Conservation (phyloP, 192 early-diverging fungal genomes). For the Podila clonocystis region DNA sequence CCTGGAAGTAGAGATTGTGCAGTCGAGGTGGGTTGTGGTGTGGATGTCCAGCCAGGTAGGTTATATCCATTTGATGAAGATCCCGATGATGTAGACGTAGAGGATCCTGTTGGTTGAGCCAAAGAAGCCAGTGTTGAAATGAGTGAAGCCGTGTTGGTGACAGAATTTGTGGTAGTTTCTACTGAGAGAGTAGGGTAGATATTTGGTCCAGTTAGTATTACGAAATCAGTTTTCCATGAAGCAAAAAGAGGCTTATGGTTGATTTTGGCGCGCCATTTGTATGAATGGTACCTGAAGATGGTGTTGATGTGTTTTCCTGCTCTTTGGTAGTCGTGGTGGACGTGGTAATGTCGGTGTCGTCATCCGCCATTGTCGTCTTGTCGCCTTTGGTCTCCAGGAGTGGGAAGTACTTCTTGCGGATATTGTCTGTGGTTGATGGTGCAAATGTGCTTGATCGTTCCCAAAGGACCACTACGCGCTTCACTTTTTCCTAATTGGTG, state of each 20-base stretch:
- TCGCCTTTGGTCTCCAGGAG: slow-evolving; percentile 17
- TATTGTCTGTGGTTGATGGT: slow-evolving; percentile 22
- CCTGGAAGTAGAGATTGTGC: slow-evolving; percentile 13
- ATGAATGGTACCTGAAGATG: too few species aligned
- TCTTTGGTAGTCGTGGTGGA: too few species aligned
- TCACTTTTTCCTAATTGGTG: slow-evolving; percentile 54
- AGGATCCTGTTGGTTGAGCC: neutral
- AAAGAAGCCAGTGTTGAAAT: neutral
- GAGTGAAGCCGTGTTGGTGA: neutral
- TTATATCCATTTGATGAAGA: neutral
- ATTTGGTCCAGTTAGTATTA: too few species aligned
- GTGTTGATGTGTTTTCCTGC: too few species aligned
- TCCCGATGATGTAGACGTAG: neutral
- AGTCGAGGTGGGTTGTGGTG: neutral
- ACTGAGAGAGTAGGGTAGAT: too few species aligned
- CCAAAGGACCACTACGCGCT: slow-evolving; percentile 57
- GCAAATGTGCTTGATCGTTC: slow-evolving; percentile 44
- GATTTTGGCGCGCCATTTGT: too few species aligned
- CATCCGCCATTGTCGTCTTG: neutral
- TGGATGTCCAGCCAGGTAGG: neutral
- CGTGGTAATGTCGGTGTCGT: too few species aligned
- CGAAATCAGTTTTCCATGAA: too few species aligned
- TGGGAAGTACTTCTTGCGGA: slow-evolving; percentile 46
- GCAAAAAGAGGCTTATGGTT: too few species aligned
- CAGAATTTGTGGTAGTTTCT: neutral